phyloP scores from a whole-genome alignment of 352 stramenopile species.

The Phytophthora rubi region DNA sequence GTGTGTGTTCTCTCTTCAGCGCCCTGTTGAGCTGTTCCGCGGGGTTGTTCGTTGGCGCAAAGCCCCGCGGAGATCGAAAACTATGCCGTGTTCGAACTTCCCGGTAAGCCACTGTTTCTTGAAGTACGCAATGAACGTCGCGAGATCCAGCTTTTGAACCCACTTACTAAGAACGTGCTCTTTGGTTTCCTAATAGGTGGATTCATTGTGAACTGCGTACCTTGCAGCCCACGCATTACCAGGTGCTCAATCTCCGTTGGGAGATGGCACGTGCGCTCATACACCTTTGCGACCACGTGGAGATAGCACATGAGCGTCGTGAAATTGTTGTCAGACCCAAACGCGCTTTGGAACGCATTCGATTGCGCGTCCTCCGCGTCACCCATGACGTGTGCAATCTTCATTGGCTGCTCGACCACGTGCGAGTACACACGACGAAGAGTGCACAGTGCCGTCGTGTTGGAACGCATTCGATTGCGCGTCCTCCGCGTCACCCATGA shows the following conservation, averaged over 20 bases:
- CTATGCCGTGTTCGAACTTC: conserved; percentile 9
- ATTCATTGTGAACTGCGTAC: conserved; percentile 20
- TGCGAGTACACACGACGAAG: not conserved
- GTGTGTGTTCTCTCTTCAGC: conserved; percentile 34
- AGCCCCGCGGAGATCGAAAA: conserved; percentile 11
- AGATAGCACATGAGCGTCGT: conserved; percentile 38
- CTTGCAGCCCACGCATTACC: conserved; percentile 25
- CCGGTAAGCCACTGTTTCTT: not conserved
- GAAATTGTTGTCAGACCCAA: not conserved
- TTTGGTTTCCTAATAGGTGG: not conserved
- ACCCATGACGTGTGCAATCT: not conserved
- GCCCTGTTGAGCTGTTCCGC: conserved; percentile 31
- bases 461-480: conserved; percentile 1
- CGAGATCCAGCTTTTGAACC: too few species aligned
- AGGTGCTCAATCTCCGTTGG: not conserved
- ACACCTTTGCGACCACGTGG: conserved; percentile 34
- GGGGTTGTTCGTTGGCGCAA: conserved; percentile 33
- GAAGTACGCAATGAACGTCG: conserved; percentile 1
- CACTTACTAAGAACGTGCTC: too few species aligned
- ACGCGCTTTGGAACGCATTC: not conserved
- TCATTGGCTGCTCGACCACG: not conserved
- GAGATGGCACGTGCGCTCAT: conserved; percentile 12
- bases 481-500: conserved; percentile 5
- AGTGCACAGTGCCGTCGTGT: not conserved
- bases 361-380: conserved; percentile 6